Base-by-base conservation (phyloP, 176 grass and related monocot species). In the Pontederia paniculata region DNA sequence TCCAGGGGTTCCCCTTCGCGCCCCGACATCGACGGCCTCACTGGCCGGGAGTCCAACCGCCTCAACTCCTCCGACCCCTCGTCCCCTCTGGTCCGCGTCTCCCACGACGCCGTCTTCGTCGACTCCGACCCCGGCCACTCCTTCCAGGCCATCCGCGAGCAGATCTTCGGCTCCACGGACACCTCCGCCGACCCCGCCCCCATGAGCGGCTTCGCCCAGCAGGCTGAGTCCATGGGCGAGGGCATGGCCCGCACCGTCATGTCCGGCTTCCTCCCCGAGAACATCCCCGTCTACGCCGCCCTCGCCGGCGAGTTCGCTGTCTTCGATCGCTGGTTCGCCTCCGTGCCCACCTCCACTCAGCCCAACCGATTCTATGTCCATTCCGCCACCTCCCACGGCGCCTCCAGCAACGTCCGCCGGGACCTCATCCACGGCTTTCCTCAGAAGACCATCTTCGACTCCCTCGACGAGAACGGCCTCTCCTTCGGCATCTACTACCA, bases 201-300 rank as follows among this genome's bases (percentile, higher is more conserved):
- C 22, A 68, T 76, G 73, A 60, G 23, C 42, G 73, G 73, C 25
- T 76, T 76, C 65, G 73, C 55, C 15, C 73, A 76, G 57, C 73
- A 76, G 49, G 73, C 73, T 22, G 20, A 68, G 20, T 52, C 25
- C 25, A 61, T 57, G 10, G 51, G 60, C 20, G 42, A 55, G 21
- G 60, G 61, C 15, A 74, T 74, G 52, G 52, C 54, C 44, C 15
- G 37, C 19, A 46, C 73, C 23, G 46, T 68, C 54, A 76, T 76
- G 73, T 58, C 44, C 54, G 73, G 63, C 17, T 76, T 68, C 18
- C 20, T 17, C 44, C 73, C 73, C 8, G 54, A 65, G 20, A 44
- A 19, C 14, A 20, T 76, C 19, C 73, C 63, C 6, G 73, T 76
- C 18, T 68, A 59, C 21, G 10, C 28, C 2, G 63, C 59, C 48